Percentiles rank a stretch among this genome's conserved stretches.
Evolutionary conservation across 257 asterid genomes (phyloP).

Genomic region (Solanum sitiens): DNA sequence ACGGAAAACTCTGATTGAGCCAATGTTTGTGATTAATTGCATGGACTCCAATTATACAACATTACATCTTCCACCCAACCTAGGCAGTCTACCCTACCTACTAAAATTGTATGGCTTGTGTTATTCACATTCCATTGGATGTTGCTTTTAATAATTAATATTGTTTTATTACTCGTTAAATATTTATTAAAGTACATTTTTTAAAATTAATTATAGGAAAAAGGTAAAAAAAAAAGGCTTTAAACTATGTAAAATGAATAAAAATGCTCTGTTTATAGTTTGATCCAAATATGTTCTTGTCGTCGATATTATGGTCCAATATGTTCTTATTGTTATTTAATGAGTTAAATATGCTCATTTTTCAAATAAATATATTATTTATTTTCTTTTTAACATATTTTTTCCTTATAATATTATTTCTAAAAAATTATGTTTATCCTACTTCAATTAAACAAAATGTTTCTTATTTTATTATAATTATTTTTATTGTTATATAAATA

Average conservation of each 20-base stretch:
- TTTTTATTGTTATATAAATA: too few species aligned
- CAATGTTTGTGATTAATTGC: neutral
- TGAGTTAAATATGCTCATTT: too few species aligned
- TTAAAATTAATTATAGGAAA: too few species aligned
- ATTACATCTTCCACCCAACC: neutral
- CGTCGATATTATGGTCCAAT: neutral
- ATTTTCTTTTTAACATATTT: too few species aligned
- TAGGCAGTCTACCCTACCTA: neutral
- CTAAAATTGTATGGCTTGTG: neutral
- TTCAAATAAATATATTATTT: too few species aligned
- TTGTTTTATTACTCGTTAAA: neutral
- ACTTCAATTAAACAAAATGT: neutral
- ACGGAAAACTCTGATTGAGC: too few species aligned
- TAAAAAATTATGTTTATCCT: too few species aligned
- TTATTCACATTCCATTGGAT: neutral
- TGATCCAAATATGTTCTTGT: neutral
- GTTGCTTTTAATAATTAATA: neutral
- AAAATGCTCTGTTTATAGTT: neutral
- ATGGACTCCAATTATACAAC: constrained; percentile 1
- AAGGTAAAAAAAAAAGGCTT: neutral
- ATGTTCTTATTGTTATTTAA: too few species aligned
- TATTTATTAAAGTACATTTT: neutral
- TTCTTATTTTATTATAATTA: too few species aligned
- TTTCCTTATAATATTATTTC: too few species aligned
- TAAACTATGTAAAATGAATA: too few species aligned